Conservation (phyloP, 2,329 filamentous ascomycete genomes). For the Phialophora macrospora region DNA sequence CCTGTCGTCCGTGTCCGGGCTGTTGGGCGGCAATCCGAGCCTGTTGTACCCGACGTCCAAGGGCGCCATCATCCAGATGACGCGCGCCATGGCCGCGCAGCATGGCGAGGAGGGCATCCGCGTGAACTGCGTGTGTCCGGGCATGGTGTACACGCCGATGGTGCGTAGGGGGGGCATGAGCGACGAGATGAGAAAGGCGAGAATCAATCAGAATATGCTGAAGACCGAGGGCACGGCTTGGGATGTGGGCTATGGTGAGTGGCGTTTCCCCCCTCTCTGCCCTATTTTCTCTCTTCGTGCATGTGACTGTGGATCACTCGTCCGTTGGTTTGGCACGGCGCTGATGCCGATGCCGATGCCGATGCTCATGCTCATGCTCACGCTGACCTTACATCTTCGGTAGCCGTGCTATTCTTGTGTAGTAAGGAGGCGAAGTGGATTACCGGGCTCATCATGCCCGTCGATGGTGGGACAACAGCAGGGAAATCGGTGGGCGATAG, state of each 20-base stretch:
- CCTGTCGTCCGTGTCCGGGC: conserved; percentile 45
- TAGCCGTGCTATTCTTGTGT: conserved; percentile 24
- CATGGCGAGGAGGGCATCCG: conserved; percentile 54
- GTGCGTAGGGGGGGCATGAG: conserved; percentile 38
- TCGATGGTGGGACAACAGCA: conserved; percentile 29
- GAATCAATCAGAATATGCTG: conserved; percentile 41
- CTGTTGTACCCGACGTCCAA: conserved; percentile 45
- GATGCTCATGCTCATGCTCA: no score
- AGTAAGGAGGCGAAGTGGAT: conserved; percentile 29
- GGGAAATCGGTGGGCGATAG: conserved; percentile 17
- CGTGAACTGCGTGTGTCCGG: conserved; percentile 58
- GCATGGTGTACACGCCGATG: conserved; percentile 39
- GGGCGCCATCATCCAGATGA: conserved; percentile 56
- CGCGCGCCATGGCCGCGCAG: conserved; percentile 58
- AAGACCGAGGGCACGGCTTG: conserved; percentile 31
- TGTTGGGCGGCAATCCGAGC: conserved; percentile 41
- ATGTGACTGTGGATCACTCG: no score
- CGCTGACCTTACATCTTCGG: not conserved
- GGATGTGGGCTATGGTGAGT: conserved; percentile 21
- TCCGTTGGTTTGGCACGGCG: no score
- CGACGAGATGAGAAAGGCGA: conserved; percentile 39
- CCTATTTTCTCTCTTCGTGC: not conserved
- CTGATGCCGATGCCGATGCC: not conserved
- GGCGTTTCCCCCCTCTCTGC: not conserved
- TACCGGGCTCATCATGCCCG: conserved; percentile 27